Evolutionary conservation across 768 basidiomycete genomes (phyloP), one percentile per base, ranked within the genome.

Genomic region (Crepidotus variabilis): DNA sequence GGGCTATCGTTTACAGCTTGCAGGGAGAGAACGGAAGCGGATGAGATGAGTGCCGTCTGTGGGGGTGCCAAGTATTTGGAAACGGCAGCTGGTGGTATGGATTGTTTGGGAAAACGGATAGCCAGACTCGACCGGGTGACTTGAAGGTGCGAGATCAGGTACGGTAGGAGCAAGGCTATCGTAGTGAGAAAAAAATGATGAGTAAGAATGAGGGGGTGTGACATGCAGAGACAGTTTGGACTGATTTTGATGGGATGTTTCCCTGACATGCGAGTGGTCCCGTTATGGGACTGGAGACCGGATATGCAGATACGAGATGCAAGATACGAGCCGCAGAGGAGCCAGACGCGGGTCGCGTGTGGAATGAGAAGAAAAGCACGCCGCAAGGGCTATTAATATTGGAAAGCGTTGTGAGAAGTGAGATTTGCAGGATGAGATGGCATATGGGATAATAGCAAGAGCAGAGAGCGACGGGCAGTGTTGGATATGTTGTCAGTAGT

Each of bases 331-430:
- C 28, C 28, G 28, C 28, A 57, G n/a, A n/a, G 43, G 45, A 60
- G 63, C 57, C 60, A 62, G 61, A 65, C 59, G 52, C 45, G 59
- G 58, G 62, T 63, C 68, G 65, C 68, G 61, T 69, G 69, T 60
- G 50, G 54, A 52, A 28, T 35, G 48, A 11, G 22, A 50, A 43
- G 55, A 56, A 46, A 52, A 43, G 14, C 55, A 61, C 57, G 61
- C 55, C 57, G 35, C 33, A 55, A 46, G 49, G 53, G 50, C 52
- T 58, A 64, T 60, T 58, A 54, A 54, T 54, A 54, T 35, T 47
- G 61, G 48, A 50, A 47, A 61, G 61, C 59, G 32, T 33, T 45
- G 45, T 28, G 33, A 47, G 21, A 48, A 35, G 35, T 28, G 43
- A 51, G 51, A 43, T 22, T 24, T 23, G 54, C 32, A 48, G 57